phyloP scores from a whole-genome alignment of 83 land plant genomes.

The Diphasiastrum complanatum region DNA sequence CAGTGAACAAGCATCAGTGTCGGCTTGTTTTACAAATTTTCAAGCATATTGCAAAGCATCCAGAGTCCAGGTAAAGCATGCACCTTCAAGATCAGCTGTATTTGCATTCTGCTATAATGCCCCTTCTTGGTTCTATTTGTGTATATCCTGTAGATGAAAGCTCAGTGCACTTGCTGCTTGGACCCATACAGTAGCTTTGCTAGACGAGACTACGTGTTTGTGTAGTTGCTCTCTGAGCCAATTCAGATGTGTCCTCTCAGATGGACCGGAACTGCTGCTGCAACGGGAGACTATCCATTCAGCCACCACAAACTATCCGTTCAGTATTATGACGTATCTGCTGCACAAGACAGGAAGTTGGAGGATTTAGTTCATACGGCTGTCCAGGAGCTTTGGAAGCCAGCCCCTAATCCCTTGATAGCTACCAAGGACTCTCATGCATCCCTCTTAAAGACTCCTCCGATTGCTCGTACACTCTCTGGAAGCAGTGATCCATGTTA shows the following conservation, averaged over 20 bases:
- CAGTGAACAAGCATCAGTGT: constrained; percentile 94
- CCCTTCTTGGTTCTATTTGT: too few species aligned
- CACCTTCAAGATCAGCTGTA: constrained; percentile 6
- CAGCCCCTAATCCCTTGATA: constrained; percentile 78
- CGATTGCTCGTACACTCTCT: constrained; percentile 61
- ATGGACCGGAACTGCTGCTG: constrained; percentile 74
- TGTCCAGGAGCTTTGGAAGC: constrained; percentile 95
- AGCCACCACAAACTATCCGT: constrained; percentile 98
- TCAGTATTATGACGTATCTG: constrained; percentile 85
- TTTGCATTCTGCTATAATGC: too few species aligned
- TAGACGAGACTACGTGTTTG: too few species aligned
- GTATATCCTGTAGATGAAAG: too few species aligned
- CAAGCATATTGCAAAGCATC: constrained; percentile 57
- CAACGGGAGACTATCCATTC: constrained; percentile 97
- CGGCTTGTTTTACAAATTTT: constrained; percentile 80
- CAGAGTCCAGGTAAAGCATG: constrained; percentile 58
- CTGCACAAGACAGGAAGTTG: constrained; percentile 93
- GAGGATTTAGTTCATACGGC: constrained; percentile 93
- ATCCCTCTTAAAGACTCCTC: constrained; percentile 63
- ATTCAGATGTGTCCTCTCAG: constrained; percentile 33
- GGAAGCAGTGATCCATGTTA: constrained; percentile 98
- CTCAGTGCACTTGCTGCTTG: too few species aligned
- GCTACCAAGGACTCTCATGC: constrained; percentile 62
- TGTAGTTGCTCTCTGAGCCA: too few species aligned
- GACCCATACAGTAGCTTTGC: too few species aligned